phyloP scores from a whole-genome alignment of 305 asterid species.

The Solanum hybrid region DNA sequence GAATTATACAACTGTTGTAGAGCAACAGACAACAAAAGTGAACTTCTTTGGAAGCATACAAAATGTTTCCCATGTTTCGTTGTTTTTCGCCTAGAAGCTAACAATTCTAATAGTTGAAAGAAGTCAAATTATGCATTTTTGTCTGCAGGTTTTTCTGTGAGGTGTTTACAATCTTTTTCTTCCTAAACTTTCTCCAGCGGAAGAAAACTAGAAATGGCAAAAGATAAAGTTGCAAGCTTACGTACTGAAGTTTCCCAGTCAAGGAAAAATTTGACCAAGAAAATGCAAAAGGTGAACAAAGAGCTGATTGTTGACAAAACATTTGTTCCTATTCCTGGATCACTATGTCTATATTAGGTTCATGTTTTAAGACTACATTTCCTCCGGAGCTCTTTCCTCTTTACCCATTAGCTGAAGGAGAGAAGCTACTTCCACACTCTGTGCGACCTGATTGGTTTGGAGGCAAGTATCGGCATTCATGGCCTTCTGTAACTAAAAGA shows the following conservation, averaged over 20 bases:
- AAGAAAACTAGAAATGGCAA: not conserved
- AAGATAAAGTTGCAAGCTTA: not conserved
- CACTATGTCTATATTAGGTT: not conserved
- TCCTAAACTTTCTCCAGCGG: not conserved
- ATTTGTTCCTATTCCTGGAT: not conserved
- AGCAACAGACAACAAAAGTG: not conserved
- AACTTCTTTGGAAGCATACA: not conserved
- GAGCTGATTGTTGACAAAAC: not conserved
- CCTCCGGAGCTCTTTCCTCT: not conserved
- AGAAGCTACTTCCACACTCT: not conserved
- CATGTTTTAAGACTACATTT: not conserved
- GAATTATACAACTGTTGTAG: not conserved
- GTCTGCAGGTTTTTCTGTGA: not conserved
- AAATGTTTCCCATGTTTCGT: not conserved
- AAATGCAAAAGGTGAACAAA: not conserved
- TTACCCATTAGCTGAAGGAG: not conserved
- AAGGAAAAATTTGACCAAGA: not conserved
- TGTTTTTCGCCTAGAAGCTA: not conserved
- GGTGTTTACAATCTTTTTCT: not conserved
- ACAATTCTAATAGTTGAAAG: not conserved
- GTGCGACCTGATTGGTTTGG: not conserved
- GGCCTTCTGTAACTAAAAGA: not conserved
- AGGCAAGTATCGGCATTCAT: not conserved
- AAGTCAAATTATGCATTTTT: not conserved
- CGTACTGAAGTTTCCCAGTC: not conserved